Conservation (phyloP, 2,329 filamentous ascomycete species). For the Fragosphaeria purpurea region DNA sequence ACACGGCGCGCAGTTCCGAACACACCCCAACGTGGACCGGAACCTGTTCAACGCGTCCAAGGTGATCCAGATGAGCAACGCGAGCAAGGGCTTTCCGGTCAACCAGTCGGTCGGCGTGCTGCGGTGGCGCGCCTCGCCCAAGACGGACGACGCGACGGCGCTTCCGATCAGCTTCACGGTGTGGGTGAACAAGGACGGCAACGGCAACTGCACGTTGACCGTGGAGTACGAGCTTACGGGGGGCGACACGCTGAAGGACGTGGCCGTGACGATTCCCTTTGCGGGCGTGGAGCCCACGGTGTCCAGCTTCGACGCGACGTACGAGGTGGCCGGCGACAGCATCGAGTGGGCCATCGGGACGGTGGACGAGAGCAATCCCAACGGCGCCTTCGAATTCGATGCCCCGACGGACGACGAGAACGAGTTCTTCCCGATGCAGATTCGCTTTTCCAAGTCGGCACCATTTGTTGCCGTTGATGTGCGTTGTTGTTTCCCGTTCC, state of each 20-base stretch:
- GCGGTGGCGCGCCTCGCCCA: slow-evolving; percentile 80
- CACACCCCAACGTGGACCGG: slow-evolving; percentile 94
- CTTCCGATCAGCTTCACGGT: slow-evolving; percentile 94
- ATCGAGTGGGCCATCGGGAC: slow-evolving; percentile 89
- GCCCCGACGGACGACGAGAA: slow-evolving; percentile 77
- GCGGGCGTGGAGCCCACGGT: slow-evolving; percentile 69
- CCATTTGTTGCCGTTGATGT: slow-evolving; percentile 93
- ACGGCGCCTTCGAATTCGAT: slow-evolving; percentile 91
- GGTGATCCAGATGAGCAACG: slow-evolving; percentile 82
- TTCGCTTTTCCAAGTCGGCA: slow-evolving; percentile 74
- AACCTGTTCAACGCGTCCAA: slow-evolving; percentile 73
- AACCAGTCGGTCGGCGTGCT: slow-evolving; percentile 91
- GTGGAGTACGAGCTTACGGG: slow-evolving; percentile 92
- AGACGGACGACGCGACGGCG: slow-evolving; percentile 66
- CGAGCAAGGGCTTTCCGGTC: slow-evolving; percentile 78
- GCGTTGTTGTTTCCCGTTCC: slow-evolving; percentile 32
- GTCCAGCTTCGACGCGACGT: slow-evolving; percentile 86
- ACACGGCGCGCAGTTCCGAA: slow-evolving; percentile 82
- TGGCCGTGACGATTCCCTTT: slow-evolving; percentile 82
- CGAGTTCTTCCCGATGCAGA: slow-evolving; percentile 96
- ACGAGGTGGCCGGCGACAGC: slow-evolving; percentile 86
- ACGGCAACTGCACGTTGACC: slow-evolving; percentile 77
- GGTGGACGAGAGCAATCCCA: slow-evolving; percentile 72
- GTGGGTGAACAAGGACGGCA: slow-evolving; percentile 84
- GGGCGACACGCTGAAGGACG: slow-evolving; percentile 67